Evolutionary conservation across 495 filamentous ascomycete genomes (phyloP).

Genomic region (Neurospora hispaniola): DNA sequence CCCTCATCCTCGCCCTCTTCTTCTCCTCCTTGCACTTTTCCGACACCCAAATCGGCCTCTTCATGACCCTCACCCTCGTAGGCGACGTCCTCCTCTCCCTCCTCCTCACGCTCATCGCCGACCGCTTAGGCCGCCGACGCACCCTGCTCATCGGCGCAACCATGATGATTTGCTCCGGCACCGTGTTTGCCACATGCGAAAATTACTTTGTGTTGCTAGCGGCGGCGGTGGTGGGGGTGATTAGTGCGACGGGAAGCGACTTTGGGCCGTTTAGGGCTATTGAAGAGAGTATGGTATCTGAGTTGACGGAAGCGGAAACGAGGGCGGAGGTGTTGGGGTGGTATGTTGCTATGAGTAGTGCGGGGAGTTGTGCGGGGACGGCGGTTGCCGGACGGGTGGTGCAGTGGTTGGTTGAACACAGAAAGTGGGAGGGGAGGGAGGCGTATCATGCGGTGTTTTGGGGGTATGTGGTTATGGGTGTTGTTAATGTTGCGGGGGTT

Average conservation of each 20-base stretch:
- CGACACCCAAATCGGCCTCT: slow-evolving; percentile 63
- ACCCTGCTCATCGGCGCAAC: slow-evolving; percentile 54
- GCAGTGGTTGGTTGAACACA: slow-evolving; percentile 18
- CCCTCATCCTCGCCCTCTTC: slow-evolving; percentile 33
- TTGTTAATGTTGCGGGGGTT: slow-evolving; percentile 23
- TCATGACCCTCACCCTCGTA: slow-evolving; percentile 78
- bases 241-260: slow-evolving; percentile 69
- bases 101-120: slow-evolving; percentile 65
- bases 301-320: slow-evolving; percentile 51
- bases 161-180: slow-evolving; percentile 59
- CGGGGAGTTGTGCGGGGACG: slow-evolving; percentile 22
- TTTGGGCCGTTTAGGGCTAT: slow-evolving; percentile 78
- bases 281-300: slow-evolving; percentile 69
- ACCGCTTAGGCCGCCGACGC: slow-evolving; percentile 57
- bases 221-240: slow-evolving; percentile 72
- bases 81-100: slow-evolving; percentile 73
- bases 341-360: slow-evolving; percentile 50
- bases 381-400: slow-evolving; percentile 30
- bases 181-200: slow-evolving; percentile 53
- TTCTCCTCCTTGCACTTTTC: slow-evolving; percentile 51
- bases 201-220: no score
- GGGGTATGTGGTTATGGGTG: slow-evolving; percentile 27
- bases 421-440: slow-evolving; percentile 23
- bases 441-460: slow-evolving; percentile 32
- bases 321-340: slow-evolving; percentile 73